Base-by-base conservation (phyloP, 1,284 basidiomycete species). In the Sutorius eximius region DNA sequence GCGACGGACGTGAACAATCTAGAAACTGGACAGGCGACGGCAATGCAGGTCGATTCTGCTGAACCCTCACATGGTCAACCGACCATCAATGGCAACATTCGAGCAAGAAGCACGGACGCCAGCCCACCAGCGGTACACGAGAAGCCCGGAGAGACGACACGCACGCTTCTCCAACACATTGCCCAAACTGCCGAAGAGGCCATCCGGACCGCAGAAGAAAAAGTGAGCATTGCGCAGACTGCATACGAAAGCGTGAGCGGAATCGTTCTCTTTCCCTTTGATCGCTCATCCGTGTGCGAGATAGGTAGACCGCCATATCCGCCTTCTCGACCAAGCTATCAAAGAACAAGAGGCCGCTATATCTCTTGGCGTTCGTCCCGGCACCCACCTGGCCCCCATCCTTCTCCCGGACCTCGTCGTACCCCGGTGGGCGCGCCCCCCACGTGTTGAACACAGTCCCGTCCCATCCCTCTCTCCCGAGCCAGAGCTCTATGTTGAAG, bases 241-340 rank as follows among this genome's bases (percentile, higher is more conserved):
- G 81, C 81, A 29, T 80, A 81, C 57, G 85, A 89, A 64, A 81
- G 84, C 15, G 88, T 89, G 66, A 54, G 81, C 5, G 69, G 11
- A 18, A 13, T 33, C 43, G 32, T 20, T 29, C 9, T 60, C 41
- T 22, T 52, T 30, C n/a, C 53, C n/a, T 34, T 36, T 43, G 16
- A 15, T 52, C 38, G 12, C 48, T 60, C 50, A 55, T 38, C 41
- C 37, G 34, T 27, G 51, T 27, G 44, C 45, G 41, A 18, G 16
- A 45, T 47, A 78, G 88, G 78, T 89, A 11, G 85, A 88, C 56
- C 76, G 87, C 45, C 86, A 90, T 62, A 82, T 87, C 24, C 80
- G 84, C n/a, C 76, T 87, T 50, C 72, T 91, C 12, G 86, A 89
- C 57, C 83, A 87, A 62, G 83, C 85, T 27, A 88, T 91, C 56